A percentile compares a stretch with the other conserved stretches of the same genome.
These are phyloP conservation scores for Curvularia spicifera DNA, from an alignment of 2,329 filamentous ascomycete species.

Conservation along the genomic window DNA sequence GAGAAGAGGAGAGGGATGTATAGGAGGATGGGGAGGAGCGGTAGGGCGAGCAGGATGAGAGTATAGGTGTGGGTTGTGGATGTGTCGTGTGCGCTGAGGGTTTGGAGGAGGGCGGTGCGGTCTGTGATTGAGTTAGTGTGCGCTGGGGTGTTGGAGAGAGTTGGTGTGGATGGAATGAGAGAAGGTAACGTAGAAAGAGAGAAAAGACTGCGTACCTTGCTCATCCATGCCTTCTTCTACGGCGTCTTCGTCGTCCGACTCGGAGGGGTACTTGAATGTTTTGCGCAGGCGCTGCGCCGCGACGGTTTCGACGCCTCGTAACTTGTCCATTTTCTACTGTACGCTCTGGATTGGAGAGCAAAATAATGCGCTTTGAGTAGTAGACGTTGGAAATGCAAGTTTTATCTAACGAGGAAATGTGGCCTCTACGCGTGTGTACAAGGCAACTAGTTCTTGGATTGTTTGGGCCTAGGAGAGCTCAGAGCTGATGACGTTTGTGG, in stretches of 20 bases:
- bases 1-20: constrained; percentile 60
- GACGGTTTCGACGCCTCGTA: constrained; percentile 13
- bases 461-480: constrained; percentile 2
- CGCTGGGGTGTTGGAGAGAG: background rate
- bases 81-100: constrained; percentile 48
- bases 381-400: background rate
- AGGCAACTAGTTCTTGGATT: constrained; percentile 9
- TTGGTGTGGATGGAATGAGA: background rate
- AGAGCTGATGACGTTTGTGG: constrained; percentile 28
- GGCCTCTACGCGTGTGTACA: constrained; percentile 9
- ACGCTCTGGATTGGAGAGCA: background rate
- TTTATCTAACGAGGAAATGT: constrained; percentile 5
- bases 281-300: constrained; percentile 70
- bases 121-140: constrained; percentile 31
- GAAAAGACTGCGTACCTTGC: constrained; percentile 61
- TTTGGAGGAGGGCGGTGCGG: constrained; percentile 35
- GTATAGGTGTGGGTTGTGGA: constrained; percentile 58
- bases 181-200: too few relatives aligned
- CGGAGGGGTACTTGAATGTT: constrained; percentile 76
- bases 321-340: constrained; percentile 11
- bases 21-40: constrained; percentile 61
- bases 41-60: constrained; percentile 64
- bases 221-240: constrained; percentile 73
- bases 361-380: background rate
- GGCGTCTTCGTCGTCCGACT: constrained; percentile 61